These are phyloP conservation scores for Amphibolis antarctica DNA, from an alignment of 106 monocot species.

Conservation along the genomic window DNA sequence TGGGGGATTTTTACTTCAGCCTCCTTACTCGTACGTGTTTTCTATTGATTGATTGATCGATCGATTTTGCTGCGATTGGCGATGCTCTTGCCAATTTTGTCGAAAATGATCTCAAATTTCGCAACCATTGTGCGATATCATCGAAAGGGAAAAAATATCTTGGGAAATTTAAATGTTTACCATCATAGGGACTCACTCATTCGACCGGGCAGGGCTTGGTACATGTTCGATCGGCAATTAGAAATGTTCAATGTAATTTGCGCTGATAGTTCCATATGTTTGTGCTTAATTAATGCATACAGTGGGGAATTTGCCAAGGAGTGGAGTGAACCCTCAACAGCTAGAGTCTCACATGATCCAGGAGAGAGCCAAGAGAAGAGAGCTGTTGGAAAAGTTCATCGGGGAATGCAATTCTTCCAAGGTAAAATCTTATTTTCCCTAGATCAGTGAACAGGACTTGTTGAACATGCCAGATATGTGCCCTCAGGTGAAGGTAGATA, in stretches of 20 bases:
- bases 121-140: too few relatives aligned
- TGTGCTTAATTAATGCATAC: conserved; percentile 1
- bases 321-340: conserved; percentile 22
- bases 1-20: too few relatives aligned
- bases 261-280: not conserved
- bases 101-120: too few relatives aligned
- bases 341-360: conserved; percentile 28
- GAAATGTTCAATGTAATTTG: too few relatives aligned
- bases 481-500: conserved; percentile 45
- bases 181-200: too few relatives aligned
- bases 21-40: not conserved
- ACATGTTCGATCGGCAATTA: not conserved
- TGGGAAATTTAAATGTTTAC: too few relatives aligned
- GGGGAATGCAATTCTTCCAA: conserved; percentile 15
- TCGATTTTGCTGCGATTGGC: too few relatives aligned
- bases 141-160: too few relatives aligned
- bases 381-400: conserved; percentile 33
- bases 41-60: not conserved
- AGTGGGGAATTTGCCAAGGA: conserved; percentile 37
- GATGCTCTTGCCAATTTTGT: too few relatives aligned
- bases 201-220: too few relatives aligned
- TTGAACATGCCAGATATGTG: not conserved
- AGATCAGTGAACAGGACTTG: not conserved
- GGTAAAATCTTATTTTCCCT: conserved; percentile 6
- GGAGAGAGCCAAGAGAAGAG: conserved; percentile 29